Percentiles rank a stretch among this genome's conserved stretches.
Evolutionary conservation across 805 yeast genomes (phyloP).

Genomic region (Candida maris): DNA sequence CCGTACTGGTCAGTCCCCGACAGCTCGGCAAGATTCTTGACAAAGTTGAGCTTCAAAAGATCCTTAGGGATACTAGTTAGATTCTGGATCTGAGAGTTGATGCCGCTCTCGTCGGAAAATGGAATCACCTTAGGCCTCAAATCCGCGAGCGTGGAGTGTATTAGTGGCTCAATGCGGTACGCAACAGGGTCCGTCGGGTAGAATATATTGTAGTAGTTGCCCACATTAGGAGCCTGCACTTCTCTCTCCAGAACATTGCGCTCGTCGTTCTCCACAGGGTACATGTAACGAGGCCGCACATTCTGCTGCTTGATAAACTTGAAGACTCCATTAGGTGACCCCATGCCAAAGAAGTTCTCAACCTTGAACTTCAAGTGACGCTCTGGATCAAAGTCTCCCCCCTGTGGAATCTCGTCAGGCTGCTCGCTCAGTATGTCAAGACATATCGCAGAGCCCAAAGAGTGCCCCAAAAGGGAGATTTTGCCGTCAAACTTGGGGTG

Average conservation of each 20-base stretch:
- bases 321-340: conserved; percentile 89
- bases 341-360: conserved; percentile 72
- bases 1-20: conserved; percentile 11
- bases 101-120: conserved; percentile 43
- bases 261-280: conserved; percentile 7
- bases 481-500: conserved; percentile 78
- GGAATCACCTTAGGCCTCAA: conserved; percentile 57
- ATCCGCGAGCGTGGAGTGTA: conserved; percentile 45
- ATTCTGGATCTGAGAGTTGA: conserved; percentile 36
- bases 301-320: conserved; percentile 65
- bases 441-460: conserved; percentile 82
- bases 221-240: conserved; percentile 50
- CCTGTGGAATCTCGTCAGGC: conserved; percentile 30
- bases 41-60: conserved; percentile 26
- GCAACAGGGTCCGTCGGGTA: conserved; percentile 93
- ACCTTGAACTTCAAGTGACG: conserved; percentile 62
- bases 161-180: conserved; percentile 83
- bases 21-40: conserved; percentile 17
- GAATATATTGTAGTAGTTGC: conserved; percentile 74
- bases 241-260: conserved; percentile 10
- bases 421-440: conserved; percentile 68
- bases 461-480: conserved; percentile 84
- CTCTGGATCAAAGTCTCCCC: conserved; percentile 28
- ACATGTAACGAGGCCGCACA: conserved; percentile 41
- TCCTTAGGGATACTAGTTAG: conserved; percentile 17